Conservation (phyloP, 2,329 filamentous ascomycete species). For the Phialemoniopsis sp. region DNA sequence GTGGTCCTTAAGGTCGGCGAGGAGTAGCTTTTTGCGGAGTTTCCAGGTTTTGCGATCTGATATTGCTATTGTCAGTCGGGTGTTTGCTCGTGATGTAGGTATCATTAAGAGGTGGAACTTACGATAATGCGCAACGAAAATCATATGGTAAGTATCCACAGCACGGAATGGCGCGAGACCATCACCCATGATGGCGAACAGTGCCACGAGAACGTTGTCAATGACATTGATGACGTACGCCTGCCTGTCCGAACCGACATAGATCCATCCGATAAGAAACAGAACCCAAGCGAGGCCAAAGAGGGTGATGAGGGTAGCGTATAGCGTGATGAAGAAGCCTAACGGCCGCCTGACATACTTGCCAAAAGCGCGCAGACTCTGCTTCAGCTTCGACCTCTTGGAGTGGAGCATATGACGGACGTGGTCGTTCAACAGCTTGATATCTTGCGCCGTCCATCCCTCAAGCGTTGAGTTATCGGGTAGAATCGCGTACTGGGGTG, state of each 20-base stretch:
- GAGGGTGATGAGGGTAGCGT: constrained; percentile 76
- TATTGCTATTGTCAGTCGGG: constrained; percentile 17
- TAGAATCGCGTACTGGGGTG: constrained; percentile 73
- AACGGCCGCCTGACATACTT: constrained; percentile 75
- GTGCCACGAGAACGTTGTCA: constrained; percentile 65
- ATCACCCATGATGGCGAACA: constrained; percentile 68
- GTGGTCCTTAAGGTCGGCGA: constrained; percentile 61
- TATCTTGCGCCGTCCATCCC: constrained; percentile 72
- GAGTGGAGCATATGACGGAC: constrained; percentile 87
- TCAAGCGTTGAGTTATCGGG: constrained; percentile 69
- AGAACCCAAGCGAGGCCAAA: constrained; percentile 87
- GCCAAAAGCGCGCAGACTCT: constrained; percentile 72
- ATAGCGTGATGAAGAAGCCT: constrained; percentile 79
- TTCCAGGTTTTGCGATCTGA: constrained; percentile 56
- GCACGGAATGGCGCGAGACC: constrained; percentile 70
- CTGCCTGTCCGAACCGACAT: constrained; percentile 64
- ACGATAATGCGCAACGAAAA: constrained; percentile 71
- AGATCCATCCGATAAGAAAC: constrained; percentile 89
- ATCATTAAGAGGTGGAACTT: constrained; percentile 1
- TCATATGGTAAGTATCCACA: constrained; percentile 85
- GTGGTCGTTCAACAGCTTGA: constrained; percentile 76
- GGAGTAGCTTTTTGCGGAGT: constrained; percentile 53
- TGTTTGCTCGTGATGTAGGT: no score
- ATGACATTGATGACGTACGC: constrained; percentile 67
- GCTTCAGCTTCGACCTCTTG: constrained; percentile 72